A percentile compares a stretch with the other conserved stretches of the same genome.
Conservation (phyloP, 768 basidiomycete genomes). For the Candolleomyces efflorescens region DNA sequence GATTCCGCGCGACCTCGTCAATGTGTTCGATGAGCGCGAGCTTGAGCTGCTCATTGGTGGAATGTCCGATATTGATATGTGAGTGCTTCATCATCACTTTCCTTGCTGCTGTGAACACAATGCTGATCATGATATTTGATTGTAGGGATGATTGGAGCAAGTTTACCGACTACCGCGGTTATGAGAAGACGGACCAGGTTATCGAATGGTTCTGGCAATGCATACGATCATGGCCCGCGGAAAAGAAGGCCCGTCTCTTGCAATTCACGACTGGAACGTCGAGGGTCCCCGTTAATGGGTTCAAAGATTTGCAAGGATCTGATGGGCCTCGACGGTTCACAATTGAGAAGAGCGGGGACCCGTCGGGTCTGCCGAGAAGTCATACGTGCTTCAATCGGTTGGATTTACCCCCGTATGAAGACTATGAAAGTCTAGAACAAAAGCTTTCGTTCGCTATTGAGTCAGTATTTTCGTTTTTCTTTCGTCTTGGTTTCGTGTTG, state of each 20-base stretch:
- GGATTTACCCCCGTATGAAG: slow-evolving; percentile 86
- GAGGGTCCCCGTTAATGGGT: slow-evolving; percentile 87
- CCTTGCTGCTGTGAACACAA: neutral
- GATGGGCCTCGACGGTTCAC: slow-evolving; percentile 92
- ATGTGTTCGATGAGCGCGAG: slow-evolving; percentile 89
- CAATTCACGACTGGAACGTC: slow-evolving; percentile 89
- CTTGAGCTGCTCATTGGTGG: slow-evolving; percentile 88
- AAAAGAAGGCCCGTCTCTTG: slow-evolving; percentile 79
- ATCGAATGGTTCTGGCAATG: slow-evolving; percentile 98
- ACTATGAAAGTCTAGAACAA: slow-evolving; percentile 81
- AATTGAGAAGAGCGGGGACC: slow-evolving; percentile 92
- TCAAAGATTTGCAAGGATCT: slow-evolving; percentile 91
- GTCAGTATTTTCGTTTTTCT: slow-evolving; percentile 35
- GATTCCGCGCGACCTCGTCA: slow-evolving; percentile 77
- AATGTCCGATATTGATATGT: slow-evolving; percentile 90
- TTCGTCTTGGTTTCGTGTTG: too few species aligned
- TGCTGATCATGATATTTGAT: neutral
- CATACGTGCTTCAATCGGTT: slow-evolving; percentile 94
- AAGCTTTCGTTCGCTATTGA: slow-evolving; percentile 84
- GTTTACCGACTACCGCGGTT: slow-evolving; percentile 89
- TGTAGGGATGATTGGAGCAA: slow-evolving; percentile 88
- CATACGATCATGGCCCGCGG: slow-evolving; percentile 84
- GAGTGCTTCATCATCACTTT: slow-evolving; percentile 18
- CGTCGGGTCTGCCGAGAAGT: slow-evolving; percentile 79
- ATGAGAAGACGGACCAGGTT: slow-evolving; percentile 80